Evolutionary conservation across 2,329 filamentous ascomycete genomes (phyloP).

Genomic region (Dendrostoma leiphaemia): DNA sequence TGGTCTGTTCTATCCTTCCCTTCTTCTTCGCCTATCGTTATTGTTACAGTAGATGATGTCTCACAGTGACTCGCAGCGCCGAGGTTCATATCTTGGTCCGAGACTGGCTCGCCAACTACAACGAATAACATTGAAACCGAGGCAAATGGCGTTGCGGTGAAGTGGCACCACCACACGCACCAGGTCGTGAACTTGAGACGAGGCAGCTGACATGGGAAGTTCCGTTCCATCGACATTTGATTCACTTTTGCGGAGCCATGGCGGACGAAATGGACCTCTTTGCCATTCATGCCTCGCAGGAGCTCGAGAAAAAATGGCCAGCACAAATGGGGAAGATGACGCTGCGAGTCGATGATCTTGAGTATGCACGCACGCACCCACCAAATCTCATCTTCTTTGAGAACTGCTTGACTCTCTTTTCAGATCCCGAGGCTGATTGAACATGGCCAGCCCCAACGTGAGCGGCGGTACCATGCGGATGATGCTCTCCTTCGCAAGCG

Average conservation of each 20-base stretch:
- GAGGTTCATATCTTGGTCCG: conserved; percentile 1
- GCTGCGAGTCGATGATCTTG: too few species aligned
- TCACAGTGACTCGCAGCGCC: too few species aligned
- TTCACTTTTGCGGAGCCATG: conserved; percentile 1
- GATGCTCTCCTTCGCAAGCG: conserved; percentile 4
- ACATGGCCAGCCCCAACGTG: background rate
- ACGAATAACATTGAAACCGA: background rate
- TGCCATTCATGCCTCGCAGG: too few species aligned
- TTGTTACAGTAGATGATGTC: too few species aligned
- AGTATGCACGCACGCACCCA: too few species aligned
- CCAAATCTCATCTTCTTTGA: too few species aligned
- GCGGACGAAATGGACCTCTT: conserved; percentile 1
- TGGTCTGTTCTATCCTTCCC: too few species aligned
- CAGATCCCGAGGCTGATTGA: background rate
- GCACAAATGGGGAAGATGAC: too few species aligned
- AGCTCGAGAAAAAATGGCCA: too few species aligned
- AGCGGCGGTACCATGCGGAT: conserved; percentile 5
- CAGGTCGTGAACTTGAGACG: too few species aligned
- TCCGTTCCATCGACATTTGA: too few species aligned
- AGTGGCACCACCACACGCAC: background rate
- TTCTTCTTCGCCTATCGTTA: background rate
- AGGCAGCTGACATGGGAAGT: too few species aligned
- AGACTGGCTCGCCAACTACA: conserved; percentile 3
- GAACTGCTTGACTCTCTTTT: background rate
- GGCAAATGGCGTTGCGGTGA: conserved; percentile 3